Evolutionary conservation across 2,329 filamentous ascomycete genomes (phyloP), one percentile per base, ranked within the genome.

Genomic region (Cladosporium sp.): DNA sequence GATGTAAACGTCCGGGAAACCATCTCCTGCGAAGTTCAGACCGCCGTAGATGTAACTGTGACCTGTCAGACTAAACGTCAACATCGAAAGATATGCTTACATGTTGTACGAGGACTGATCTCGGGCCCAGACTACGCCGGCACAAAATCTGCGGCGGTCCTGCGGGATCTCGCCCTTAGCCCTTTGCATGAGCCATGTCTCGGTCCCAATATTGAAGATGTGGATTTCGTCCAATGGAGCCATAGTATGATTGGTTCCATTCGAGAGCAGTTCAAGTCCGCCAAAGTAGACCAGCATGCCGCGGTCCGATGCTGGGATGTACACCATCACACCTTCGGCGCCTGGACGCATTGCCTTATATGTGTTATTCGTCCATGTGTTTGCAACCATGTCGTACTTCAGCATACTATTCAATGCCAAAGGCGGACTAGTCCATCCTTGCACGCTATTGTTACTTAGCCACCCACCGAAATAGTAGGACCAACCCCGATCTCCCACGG

Each of bases 391-490:
- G 62, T 80, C 76, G 66, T 84, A 87, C 42, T 74, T 77, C 20
- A 87, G 68, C 44, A 87, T 65, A n/a, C 75, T 76, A 19, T 75
- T 76, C 1, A 78, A 80, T 12, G 80, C 80, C 32, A 79, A 65
- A 1, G 76, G 74, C 7, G 73, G 67, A 1, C 77, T 78, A 15
- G 67, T 68, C 83, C 82, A 87, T 8, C 75, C 75, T 0, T 78
- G 72, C 1, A 77, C 74, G 1, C 82, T 83, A 45, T 70, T 68
- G 61, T 82, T 82, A 62, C 79, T 84, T 58, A 82, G 72, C 79
- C 81, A 87, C 39, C 85, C 85, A 42, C 85, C 85, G 60, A 83
- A 81, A 66, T 86, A 85, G 65, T 81, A 88, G 1, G 80, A 83
- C 58, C 81, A 73, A 10, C 81, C 84, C 2, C 78, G 74, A 36